A percentile compares a stretch with the other conserved stretches of the same genome.
Conservation (phyloP, 805 yeast species). For the Candida glaebosa region DNA sequence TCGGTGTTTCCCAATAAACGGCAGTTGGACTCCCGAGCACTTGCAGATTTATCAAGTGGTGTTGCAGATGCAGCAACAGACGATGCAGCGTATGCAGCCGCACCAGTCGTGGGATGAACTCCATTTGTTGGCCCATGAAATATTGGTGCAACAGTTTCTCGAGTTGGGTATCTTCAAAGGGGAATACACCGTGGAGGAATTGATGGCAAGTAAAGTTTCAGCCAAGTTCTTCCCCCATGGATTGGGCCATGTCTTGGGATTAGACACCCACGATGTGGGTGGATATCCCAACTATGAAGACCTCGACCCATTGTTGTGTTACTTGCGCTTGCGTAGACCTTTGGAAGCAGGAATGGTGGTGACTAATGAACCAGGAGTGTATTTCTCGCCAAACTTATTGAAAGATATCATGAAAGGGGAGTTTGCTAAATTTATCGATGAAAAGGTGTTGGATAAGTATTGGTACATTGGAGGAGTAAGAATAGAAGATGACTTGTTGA, state of each 20-base stretch:
- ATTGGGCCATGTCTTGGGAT: conserved; percentile 86
- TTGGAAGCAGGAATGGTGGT: conserved; percentile 77
- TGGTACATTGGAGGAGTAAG: conserved; percentile 95
- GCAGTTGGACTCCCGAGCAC: conserved; percentile 87
- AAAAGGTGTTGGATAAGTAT: conserved; percentile 67
- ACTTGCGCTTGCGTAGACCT: conserved; percentile 75
- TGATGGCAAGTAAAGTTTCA: conserved; percentile 66
- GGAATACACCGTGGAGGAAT: conserved; percentile 56
- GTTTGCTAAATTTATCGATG: conserved; percentile 57
- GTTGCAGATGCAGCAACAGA: conserved; percentile 71
- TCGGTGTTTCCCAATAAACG: conserved; percentile 88
- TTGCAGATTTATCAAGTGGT: conserved; percentile 78
- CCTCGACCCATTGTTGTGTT: conserved; percentile 68
- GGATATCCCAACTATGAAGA: conserved; percentile 86
- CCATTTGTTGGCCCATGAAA: conserved; percentile 75
- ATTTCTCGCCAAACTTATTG: conserved; percentile 80
- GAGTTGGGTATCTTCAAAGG: conserved; percentile 70
- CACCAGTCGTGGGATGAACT: conserved; percentile 84
- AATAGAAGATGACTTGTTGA: conserved; percentile 87
- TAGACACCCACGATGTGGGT: conserved; percentile 96
- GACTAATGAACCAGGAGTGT: conserved; percentile 94
- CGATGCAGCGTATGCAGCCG: conserved; percentile 72
- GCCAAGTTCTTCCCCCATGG: conserved; percentile 94
- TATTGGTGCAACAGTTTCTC: conserved; percentile 68
- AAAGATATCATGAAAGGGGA: conserved; percentile 52